Evolutionary conservation across 768 basidiomycete species (phyloP).

Genomic region (Tephrocybe rancida): DNA sequence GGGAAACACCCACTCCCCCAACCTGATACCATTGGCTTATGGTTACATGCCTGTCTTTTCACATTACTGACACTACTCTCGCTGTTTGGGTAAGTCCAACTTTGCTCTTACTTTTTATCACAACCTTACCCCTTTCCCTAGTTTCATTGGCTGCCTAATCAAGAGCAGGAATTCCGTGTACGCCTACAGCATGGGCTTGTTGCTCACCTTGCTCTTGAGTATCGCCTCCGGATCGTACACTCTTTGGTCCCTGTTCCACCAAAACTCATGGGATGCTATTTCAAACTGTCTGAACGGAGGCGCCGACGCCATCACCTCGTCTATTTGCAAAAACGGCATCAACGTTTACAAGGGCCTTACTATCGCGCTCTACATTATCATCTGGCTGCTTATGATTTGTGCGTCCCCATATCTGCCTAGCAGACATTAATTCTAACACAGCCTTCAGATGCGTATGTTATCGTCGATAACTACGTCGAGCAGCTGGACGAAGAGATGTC

Average conservation of each 20-base stretch:
- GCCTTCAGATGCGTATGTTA: constrained; percentile 51
- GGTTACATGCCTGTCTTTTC: constrained; percentile 48
- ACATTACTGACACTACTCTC: constrained; percentile 49
- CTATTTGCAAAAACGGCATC: constrained; percentile 44
- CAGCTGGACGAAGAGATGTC: constrained; percentile 55
- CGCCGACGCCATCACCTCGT: constrained; percentile 26
- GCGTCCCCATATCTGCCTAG: constrained; percentile 22
- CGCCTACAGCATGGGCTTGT: constrained; percentile 44
- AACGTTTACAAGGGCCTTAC: constrained; percentile 43
- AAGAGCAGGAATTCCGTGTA: constrained; percentile 44
- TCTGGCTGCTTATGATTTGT: constrained; percentile 62
- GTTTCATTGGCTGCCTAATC: constrained; percentile 47
- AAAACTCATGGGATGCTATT: constrained; percentile 37
- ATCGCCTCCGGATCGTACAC: constrained; percentile 50
- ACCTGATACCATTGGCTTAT: constrained; percentile 44
- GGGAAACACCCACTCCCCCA: constrained; percentile 36
- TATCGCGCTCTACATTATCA: constrained; percentile 46
- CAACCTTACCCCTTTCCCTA: constrained; percentile 5
- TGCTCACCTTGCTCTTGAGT: constrained; percentile 47
- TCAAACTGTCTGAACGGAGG: constrained; percentile 39
- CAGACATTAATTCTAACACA: no score
- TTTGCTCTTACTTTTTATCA: neutral
- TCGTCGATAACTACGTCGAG: constrained; percentile 53
- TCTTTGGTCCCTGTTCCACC: constrained; percentile 49
- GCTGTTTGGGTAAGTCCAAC: constrained; percentile 46